Evolutionary conservation across 2,329 filamentous ascomycete genomes (phyloP), one percentile per base, ranked within the genome.

Genomic region (Colletotrichum gloeosporioides): DNA sequence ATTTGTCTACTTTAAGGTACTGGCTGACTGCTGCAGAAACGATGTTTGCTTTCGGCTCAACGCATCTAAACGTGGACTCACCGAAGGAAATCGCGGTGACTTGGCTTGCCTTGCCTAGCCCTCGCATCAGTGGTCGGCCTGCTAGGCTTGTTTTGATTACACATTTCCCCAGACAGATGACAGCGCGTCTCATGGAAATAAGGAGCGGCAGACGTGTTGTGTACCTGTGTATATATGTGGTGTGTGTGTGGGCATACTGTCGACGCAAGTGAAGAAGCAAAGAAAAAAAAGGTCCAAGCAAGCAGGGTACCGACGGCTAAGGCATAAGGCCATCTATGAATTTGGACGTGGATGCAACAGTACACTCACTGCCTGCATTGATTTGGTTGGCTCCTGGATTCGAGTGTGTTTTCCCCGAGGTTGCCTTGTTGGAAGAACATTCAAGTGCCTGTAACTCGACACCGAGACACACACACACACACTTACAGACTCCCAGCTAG

Each of bases 231-330:
- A 49, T 49, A n/a, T 44, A 10, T n/a, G 36, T 4, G 7, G 36
- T 39, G 62, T 29, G 49, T 55, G 65, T 62, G 57, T 59, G 59
- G 64, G 34, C 65, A 76, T 76, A 76, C 57, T 57, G 36, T 53
- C 59, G 39, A 63, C 65, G 31, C 49, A 71, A 62, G 72, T 66
- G 61, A 49, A n/a, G 34, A 75, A 71, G 64, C 73, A 61, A 61
- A 16, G 6, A n/a, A 22, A 59, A 59, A 31, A 18, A 34, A 49
- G 18, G 44, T n/a, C 44, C 44, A 49, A 49, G 44, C 44, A 69
- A 69, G 39, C 64, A 73, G 73, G 69, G 69, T 59, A 62, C 36
- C 10, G 27, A 27, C 39, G 64, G 29, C 31, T 44, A 57, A 72
- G 29, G 44, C 62, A 49, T 32, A 49, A 72, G 66, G 36, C 29